These are phyloP conservation scores for Cryptococcus sp. DNA, from an alignment of 1,284 basidiomycete genomes.

Conservation along the genomic window DNA sequence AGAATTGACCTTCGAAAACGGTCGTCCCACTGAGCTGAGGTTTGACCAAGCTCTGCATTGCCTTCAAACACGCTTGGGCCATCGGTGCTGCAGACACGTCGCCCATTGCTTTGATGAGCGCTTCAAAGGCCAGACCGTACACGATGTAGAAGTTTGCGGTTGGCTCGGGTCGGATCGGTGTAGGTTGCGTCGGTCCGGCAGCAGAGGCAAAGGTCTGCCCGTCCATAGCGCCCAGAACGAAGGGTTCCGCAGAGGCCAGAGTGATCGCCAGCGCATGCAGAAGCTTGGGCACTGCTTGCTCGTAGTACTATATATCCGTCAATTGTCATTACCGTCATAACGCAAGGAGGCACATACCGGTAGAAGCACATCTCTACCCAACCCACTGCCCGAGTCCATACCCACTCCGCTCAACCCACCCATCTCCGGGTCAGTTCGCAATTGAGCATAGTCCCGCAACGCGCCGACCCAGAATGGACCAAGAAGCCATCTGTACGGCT, in stretches of 20 bases:
- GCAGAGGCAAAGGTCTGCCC: slow-evolving; percentile 60
- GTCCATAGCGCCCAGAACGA: slow-evolving; percentile 77
- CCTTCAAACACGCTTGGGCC: slow-evolving; percentile 69
- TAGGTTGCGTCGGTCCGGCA: slow-evolving; percentile 28
- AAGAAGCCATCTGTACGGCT: slow-evolving; percentile 74
- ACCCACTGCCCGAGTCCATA: slow-evolving; percentile 76
- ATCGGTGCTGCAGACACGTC: slow-evolving; percentile 28
- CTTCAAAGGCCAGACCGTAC: slow-evolving; percentile 91
- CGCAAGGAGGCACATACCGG: slow-evolving; percentile 63
- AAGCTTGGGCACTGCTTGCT: slow-evolving; percentile 78
- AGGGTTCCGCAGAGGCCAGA: slow-evolving; percentile 70
- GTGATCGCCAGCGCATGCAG: slow-evolving; percentile 82
- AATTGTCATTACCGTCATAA: slow-evolving; percentile 1
- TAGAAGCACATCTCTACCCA: slow-evolving; percentile 85
- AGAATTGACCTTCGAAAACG: slow-evolving; percentile 75
- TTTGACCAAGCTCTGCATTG: slow-evolving; percentile 74
- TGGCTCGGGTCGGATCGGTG: slow-evolving; percentile 65
- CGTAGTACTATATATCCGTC: slow-evolving; percentile 70
- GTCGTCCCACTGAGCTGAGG: slow-evolving; percentile 79
- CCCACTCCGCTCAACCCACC: slow-evolving; percentile 67
- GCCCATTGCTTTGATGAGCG: slow-evolving; percentile 70
- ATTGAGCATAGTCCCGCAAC: slow-evolving; percentile 87
- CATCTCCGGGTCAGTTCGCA: slow-evolving; percentile 85
- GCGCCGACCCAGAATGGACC: slow-evolving; percentile 85
- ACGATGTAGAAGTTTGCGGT: slow-evolving; percentile 81